phyloP scores from a whole-genome alignment of 257 asterid species.

The Nicotiana attenuata region DNA sequence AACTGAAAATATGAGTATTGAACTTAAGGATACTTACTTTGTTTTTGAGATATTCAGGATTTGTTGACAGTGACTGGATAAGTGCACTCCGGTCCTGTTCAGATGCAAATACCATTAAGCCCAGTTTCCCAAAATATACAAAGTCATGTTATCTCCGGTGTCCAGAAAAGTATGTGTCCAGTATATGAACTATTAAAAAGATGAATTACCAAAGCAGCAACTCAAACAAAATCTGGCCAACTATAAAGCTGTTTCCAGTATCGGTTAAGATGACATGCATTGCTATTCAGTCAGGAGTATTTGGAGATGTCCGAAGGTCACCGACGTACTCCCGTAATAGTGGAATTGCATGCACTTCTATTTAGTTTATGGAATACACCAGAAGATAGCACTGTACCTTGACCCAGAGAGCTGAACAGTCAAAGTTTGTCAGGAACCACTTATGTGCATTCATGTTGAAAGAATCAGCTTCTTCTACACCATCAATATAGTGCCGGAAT shows the following conservation, averaged over 20 bases:
- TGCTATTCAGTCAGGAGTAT: not conserved
- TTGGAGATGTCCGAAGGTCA: not conserved
- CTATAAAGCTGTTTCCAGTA: not conserved
- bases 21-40: conserved; percentile 37
- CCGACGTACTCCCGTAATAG: not conserved
- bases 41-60: conserved; percentile 83
- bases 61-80: conserved; percentile 82
- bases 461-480: conserved; percentile 79
- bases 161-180: not conserved
- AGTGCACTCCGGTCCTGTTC: conserved; percentile 82
- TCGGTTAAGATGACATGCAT: not conserved
- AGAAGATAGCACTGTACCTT: conserved; percentile 49
- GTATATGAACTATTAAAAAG: not conserved
- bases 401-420: conserved; percentile 94
- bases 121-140: not conserved
- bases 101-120: conserved; percentile 9
- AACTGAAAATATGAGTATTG: not conserved
- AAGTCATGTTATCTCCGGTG: not conserved
- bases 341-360: not conserved
- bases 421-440: conserved; percentile 96
- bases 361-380: not conserved
- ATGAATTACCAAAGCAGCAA: not conserved
- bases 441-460: conserved; percentile 97
- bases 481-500: conserved; percentile 64
- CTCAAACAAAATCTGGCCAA: not conserved